Evolutionary conservation across 371 early-diverging fungal species (phyloP).

Genomic region (Blakeslea trispora): DNA sequence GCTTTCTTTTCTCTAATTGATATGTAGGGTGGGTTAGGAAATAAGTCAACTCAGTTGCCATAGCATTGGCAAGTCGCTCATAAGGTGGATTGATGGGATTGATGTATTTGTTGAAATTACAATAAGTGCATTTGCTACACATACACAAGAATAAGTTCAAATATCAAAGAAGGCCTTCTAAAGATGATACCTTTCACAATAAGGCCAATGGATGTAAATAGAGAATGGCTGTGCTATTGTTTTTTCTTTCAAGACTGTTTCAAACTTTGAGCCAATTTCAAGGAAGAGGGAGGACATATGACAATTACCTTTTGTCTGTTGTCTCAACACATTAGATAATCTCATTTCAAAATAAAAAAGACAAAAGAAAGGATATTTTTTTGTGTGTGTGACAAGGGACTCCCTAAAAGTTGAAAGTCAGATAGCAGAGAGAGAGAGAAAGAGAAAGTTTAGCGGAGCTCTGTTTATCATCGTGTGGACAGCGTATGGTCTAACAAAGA

Average conservation of each 20-base stretch:
- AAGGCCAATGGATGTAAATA: slow-evolving; percentile 87
- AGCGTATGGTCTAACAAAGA: no score
- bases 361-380: no score
- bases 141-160: not conserved
- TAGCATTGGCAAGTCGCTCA: slow-evolving; percentile 55
- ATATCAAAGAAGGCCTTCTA: slow-evolving; percentile 4
- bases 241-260: no score
- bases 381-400: no score
- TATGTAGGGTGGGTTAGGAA: slow-evolving; percentile 37
- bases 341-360: not conserved
- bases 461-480: no score
- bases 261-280: no score
- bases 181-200: slow-evolving; percentile 65
- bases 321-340: not conserved
- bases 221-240: slow-evolving; percentile 46
- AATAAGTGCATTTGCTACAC: slow-evolving; percentile 78
- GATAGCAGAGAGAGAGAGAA: no score
- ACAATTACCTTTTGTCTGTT: no score
- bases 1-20: slow-evolving; percentile 31
- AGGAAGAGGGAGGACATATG: no score
- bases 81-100: slow-evolving; percentile 58
- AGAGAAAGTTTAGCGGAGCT: no score
- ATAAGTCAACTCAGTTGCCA: slow-evolving; percentile 52
- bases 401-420: no score
- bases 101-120: slow-evolving; percentile 85